phyloP scores from a whole-genome alignment of 2,329 filamentous ascomycete species.

The Bipolaris cookei region DNA sequence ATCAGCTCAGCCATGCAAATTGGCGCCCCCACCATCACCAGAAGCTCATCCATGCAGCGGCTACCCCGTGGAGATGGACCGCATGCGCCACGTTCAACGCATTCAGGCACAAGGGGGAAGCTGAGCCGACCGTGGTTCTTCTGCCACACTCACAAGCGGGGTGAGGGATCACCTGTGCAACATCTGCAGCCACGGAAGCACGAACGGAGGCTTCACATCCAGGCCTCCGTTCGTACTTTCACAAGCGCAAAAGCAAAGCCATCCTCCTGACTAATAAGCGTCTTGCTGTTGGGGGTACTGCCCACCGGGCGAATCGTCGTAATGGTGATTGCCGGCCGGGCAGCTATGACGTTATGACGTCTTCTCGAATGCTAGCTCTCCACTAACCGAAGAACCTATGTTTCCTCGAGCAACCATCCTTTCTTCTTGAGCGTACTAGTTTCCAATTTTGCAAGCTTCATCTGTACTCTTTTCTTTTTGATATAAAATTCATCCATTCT shows the following conservation, averaged over 20 bases:
- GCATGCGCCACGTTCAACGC: neutral
- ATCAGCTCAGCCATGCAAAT: neutral
- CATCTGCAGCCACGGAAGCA: neutral
- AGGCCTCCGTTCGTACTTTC: neutral
- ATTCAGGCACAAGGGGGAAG: conserved; percentile 10
- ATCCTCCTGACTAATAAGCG: conserved; percentile 13
- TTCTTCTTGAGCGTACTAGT: conserved; percentile 7
- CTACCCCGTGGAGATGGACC: conserved; percentile 4
- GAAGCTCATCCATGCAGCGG: neutral
- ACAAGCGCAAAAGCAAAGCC: conserved; percentile 1
- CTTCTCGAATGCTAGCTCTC: conserved; percentile 9
- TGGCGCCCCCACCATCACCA: neutral
- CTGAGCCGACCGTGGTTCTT: conserved; percentile 4
- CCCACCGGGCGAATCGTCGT: conserved; percentile 12
- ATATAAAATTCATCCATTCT: conserved; percentile 1
- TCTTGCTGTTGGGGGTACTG: conserved; percentile 4
- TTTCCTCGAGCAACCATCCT: conserved; percentile 12
- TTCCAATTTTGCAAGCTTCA: conserved; percentile 2
- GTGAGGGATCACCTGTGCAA: conserved; percentile 1
- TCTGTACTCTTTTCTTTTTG: neutral
- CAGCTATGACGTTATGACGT: conserved; percentile 18
- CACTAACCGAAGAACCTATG: conserved; percentile 19
- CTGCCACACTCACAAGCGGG: neutral
- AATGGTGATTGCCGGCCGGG: conserved; percentile 15
- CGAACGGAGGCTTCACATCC: neutral